Percentiles rank a stretch among this genome's conserved stretches.
phyloP scores from a whole-genome alignment of 2,329 filamentous ascomycete genomes.

The Penicillium rolfsii region DNA sequence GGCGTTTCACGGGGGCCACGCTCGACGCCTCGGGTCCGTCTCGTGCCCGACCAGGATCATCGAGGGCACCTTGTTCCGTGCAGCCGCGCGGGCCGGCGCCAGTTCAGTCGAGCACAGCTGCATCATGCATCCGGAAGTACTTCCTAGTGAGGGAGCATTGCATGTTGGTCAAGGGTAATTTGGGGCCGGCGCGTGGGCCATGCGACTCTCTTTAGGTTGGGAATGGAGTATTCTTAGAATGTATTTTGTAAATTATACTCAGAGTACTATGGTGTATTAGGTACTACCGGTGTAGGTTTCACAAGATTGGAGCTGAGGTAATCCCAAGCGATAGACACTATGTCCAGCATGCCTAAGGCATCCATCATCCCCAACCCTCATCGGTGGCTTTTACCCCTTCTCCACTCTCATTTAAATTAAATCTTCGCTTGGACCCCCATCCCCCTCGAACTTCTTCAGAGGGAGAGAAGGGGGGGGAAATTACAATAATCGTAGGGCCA shows the following conservation, averaged over 20 bases:
- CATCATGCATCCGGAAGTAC: neutral
- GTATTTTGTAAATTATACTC: too few species aligned
- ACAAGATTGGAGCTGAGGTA: neutral
- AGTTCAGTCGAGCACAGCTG: slow-evolving; percentile 1
- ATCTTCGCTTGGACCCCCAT: neutral
- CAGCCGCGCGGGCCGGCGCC: neutral
- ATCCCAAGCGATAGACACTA: neutral
- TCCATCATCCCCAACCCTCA: neutral
- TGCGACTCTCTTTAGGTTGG: neutral
- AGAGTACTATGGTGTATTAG: too few species aligned
- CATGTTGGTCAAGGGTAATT: neutral
- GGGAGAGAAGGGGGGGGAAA: neutral
- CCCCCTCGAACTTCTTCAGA: neutral
- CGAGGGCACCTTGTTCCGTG: neutral
- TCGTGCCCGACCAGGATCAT: neutral
- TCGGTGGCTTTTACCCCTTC: neutral
- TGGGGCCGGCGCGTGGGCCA: neutral
- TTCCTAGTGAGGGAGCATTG: neutral
- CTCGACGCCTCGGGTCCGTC: neutral
- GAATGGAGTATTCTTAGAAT: neutral
- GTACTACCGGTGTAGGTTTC: too few species aligned
- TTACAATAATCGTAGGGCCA: neutral
- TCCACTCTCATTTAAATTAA: neutral
- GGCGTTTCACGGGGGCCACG: neutral
- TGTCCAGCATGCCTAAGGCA: neutral